These are phyloP conservation scores for Andrographis paniculata DNA, from an alignment of 305 asterid genomes.

Conservation along the genomic window DNA sequence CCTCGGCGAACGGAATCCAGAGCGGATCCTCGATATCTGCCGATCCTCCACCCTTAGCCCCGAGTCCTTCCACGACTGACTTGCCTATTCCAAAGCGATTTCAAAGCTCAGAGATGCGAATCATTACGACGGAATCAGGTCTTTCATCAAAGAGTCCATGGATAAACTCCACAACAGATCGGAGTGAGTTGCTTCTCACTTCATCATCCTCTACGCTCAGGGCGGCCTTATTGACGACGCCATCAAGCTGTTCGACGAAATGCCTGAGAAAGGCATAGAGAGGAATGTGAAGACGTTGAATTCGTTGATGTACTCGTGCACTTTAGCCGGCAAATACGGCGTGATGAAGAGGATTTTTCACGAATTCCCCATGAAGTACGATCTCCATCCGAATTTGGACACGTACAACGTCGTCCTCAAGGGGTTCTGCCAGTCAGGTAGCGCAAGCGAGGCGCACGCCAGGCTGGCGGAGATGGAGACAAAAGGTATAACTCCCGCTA, in stretches of 20 bases:
- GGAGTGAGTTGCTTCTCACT: constrained; percentile 44
- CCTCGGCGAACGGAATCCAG: constrained; percentile 63
- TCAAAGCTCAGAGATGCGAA: constrained; percentile 38
- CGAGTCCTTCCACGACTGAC: constrained; percentile 58
- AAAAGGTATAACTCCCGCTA: constrained; percentile 43
- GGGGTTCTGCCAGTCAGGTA: constrained; percentile 64
- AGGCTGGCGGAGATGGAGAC: constrained; percentile 66
- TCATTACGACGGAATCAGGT: constrained; percentile 40
- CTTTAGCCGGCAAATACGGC: constrained; percentile 44
- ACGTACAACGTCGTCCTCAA: constrained; percentile 57
- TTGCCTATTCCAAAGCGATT: constrained; percentile 51
- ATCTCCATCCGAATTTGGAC: constrained; percentile 49
- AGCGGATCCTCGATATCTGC: constrained; percentile 67
- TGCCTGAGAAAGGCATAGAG: constrained; percentile 41
- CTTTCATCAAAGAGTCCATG: constrained; percentile 41
- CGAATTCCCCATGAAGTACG: constrained; percentile 52
- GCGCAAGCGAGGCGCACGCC: constrained; percentile 43
- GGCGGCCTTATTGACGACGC: constrained; percentile 58
- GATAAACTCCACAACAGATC: constrained; percentile 30
- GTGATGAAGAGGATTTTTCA: constrained; percentile 48
- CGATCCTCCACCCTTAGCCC: constrained; percentile 70
- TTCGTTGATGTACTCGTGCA: constrained; percentile 54
- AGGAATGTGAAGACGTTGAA: constrained; percentile 50
- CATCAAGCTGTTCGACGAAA: constrained; percentile 47
- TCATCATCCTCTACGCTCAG: constrained; percentile 66